Conservation (phyloP, 1,284 basidiomycete genomes). For the Takashimella tepidaria region DNA sequence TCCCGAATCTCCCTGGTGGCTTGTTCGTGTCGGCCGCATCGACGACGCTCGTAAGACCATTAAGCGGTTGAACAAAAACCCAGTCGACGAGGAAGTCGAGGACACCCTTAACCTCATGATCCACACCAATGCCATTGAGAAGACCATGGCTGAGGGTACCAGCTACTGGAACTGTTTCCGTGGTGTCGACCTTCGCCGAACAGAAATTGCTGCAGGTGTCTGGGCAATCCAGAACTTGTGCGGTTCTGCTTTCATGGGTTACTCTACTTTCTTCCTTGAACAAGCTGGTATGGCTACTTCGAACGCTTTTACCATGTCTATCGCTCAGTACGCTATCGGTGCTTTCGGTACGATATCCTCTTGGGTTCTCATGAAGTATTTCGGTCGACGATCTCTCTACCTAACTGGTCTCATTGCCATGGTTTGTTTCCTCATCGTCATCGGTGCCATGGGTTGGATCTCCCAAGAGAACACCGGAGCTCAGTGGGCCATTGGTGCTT, state of each 20-base stretch:
- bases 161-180: conserved; percentile 8
- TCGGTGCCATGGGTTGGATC: conserved; percentile 44
- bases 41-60: background rate
- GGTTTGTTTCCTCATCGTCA: conserved; percentile 44
- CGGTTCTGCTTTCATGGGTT: conserved; percentile 16
- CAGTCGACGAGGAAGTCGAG: conserved; percentile 3
- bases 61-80: background rate
- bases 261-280: conserved; percentile 1
- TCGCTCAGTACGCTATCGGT: conserved; percentile 14
- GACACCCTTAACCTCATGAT: conserved; percentile 15
- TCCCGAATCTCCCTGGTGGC: conserved; percentile 23
- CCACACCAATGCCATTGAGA: conserved; percentile 22
- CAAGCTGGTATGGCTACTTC: conserved; percentile 2
- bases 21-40: conserved; percentile 1
- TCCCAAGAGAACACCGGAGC: conserved; percentile 5
- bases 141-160: conserved; percentile 8
- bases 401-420: conserved; percentile 43
- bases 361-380: conserved; percentile 39
- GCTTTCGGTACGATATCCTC: conserved; percentile 36
- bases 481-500: background rate
- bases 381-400: conserved; percentile 49
- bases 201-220: background rate
- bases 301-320: conserved; percentile 2
- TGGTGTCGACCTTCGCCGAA: conserved; percentile 8
- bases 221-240: conserved; percentile 13